A percentile compares a stretch with the other conserved stretches of the same genome.
Conservation (phyloP, 495 filamentous ascomycete species). For the Poronia punctata region DNA sequence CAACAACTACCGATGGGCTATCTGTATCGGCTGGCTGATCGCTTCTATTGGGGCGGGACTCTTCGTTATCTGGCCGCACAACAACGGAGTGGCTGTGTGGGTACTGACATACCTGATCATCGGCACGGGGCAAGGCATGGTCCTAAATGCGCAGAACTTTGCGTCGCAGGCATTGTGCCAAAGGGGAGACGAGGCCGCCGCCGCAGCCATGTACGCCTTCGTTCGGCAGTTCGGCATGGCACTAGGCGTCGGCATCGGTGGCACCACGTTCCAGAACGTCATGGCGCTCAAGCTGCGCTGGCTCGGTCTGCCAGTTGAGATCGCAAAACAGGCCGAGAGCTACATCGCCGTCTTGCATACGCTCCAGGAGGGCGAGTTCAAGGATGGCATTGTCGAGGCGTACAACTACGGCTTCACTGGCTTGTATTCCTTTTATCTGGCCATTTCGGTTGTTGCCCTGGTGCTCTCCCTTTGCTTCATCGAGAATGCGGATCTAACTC, state of each 20-base stretch:
- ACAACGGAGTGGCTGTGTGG: constrained; percentile 43
- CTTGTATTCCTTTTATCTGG: constrained; percentile 12
- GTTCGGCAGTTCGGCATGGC: constrained; percentile 56
- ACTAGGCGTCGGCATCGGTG: constrained; percentile 56
- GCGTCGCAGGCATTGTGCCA: constrained; percentile 46
- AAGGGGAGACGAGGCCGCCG: constrained; percentile 45
- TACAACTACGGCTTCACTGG: constrained; percentile 28
- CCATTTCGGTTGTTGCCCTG: constrained; percentile 11
- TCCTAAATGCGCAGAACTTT: constrained; percentile 46
- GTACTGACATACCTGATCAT: constrained; percentile 45
- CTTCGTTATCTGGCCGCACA: constrained; percentile 35
- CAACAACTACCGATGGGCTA: constrained; percentile 46
- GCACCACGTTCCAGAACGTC: constrained; percentile 54
- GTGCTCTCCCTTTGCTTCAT: constrained; percentile 12
- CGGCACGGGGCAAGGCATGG: constrained; percentile 48
- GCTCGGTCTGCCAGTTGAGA: constrained; percentile 29
- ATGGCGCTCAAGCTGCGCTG: constrained; percentile 39
- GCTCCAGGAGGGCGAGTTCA: constrained; percentile 22
- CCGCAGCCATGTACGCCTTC: constrained; percentile 53
- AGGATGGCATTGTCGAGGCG: constrained; percentile 23
- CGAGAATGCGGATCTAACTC: constrained; percentile 14
- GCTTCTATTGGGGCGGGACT: constrained; percentile 43
- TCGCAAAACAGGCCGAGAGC: constrained; percentile 39
- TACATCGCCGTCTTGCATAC: constrained; percentile 37
- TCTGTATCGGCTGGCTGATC: constrained; percentile 52